Evolutionary conservation across 495 filamentous ascomycete genomes (phyloP), one percentile per base, ranked within the genome.

Genomic region (Penicillium paxilli): DNA sequence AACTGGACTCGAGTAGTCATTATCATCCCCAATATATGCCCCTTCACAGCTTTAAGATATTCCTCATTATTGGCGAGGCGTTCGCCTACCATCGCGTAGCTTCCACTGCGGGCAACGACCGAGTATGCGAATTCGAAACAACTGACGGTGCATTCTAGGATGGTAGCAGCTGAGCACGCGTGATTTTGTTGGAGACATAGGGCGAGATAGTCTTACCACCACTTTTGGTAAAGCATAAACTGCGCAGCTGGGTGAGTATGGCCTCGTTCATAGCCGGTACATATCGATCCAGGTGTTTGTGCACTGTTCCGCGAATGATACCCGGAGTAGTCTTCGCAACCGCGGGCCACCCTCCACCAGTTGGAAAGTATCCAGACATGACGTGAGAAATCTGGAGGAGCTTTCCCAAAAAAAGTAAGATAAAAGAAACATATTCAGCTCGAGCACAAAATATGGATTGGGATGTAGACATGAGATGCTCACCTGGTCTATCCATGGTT

Each of bases 401-500:
- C 56, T 64, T 12, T 14, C 26, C 17, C 8, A 19, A 21, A 19
- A 6, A n/a, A n/a, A n/a, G n/a, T n/a, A n/a, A n/a, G n/a, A n/a
- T n/a, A n/a, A n/a, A n/a, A n/a, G n/a, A n/a, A n/a, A n/a, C n/a
- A n/a, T n/a, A n/a, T n/a, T n/a, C n/a, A n/a, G n/a, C n/a, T n/a
- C n/a, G n/a, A n/a, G n/a, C n/a, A n/a, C n/a, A n/a, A n/a, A n/a
- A n/a, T n/a, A n/a, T n/a, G n/a, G n/a, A n/a, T n/a, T 17, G 5
- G 33, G 16, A 17, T 16, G 16, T 5, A n/a, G 14, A 6, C 33
- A n/a, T n/a, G 33, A 17, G 1, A 6, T 4, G n/a, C 51, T 23
- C 30, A 64, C 61, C 58, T 66, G 63, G 22, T 66, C 63, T 52
- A 66, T 63, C 63, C 63, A 66, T 33, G 63, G 63, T 42, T 66